Conservation (phyloP, 1,284 basidiomycete species). For the Moesziomyces antarcticus region DNA sequence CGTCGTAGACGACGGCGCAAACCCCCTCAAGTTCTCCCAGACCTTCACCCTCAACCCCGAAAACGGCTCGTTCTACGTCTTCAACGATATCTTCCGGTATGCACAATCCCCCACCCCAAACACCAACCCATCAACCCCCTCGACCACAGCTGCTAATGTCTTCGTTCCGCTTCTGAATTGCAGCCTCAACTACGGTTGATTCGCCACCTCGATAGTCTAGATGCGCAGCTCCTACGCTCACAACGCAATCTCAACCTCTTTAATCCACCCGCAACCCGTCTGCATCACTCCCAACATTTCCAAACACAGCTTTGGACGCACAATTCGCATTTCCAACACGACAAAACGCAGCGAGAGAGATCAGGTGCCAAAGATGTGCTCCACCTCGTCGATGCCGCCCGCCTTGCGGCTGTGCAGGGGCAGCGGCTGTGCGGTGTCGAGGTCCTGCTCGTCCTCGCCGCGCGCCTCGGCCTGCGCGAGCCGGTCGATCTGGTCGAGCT, state of each 20-base stretch:
- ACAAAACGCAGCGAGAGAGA: neutral
- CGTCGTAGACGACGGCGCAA: slow-evolving; percentile 60
- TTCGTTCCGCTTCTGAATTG: too few species aligned
- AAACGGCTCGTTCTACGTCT: slow-evolving; percentile 84
- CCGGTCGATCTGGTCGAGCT: slow-evolving; percentile 34
- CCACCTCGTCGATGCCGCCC: slow-evolving; percentile 62
- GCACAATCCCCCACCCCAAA: neutral
- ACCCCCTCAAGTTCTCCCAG: slow-evolving; percentile 37
- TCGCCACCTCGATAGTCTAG: neutral
- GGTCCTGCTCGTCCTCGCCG: slow-evolving; percentile 31
- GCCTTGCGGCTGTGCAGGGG: slow-evolving; percentile 54
- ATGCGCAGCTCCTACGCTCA: neutral
- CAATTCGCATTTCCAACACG: too few species aligned
- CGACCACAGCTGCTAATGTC: neutral
- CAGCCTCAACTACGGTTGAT: slow-evolving; percentile 61
- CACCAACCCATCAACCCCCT: neutral
- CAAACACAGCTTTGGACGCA: too few species aligned
- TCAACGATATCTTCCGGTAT: slow-evolving; percentile 67
- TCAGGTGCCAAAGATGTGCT: slow-evolving; percentile 58
- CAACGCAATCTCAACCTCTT: too few species aligned
- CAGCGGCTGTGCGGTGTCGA: slow-evolving; percentile 33
- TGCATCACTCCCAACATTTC: too few species aligned
- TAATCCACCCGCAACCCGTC: too few species aligned
- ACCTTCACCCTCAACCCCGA: slow-evolving; percentile 89
- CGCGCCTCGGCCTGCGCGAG: slow-evolving; percentile 42